phyloP scores from a whole-genome alignment of 805 yeast species.

The Suhomyces sp. region DNA sequence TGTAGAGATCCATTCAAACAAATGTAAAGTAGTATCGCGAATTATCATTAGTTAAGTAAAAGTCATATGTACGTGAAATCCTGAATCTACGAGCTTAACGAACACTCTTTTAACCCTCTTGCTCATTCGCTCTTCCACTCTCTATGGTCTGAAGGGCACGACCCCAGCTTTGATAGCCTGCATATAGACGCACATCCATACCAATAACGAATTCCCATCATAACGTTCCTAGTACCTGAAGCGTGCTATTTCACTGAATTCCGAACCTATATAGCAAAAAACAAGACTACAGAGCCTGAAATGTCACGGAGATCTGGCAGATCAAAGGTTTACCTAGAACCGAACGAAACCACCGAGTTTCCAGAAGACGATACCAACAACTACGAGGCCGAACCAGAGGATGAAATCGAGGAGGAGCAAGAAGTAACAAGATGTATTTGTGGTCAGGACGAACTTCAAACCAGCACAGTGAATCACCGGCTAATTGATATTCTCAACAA shows the following conservation, averaged over 20 bases:
- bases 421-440: conserved; percentile 45
- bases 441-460: conserved; percentile 36
- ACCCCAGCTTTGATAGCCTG: not conserved
- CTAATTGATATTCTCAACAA: conserved; percentile 23
- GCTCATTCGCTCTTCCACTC: not conserved
- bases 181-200: not conserved
- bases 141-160: not conserved
- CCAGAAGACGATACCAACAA: conserved; percentile 16
- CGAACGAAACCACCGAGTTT: conserved; percentile 9
- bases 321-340: conserved; percentile 17
- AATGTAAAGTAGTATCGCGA: no score
- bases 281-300: not conserved
- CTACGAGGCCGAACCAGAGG: conserved; percentile 22
- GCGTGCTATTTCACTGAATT: not conserved
- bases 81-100: no score
- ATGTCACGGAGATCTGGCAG: conserved; percentile 34
- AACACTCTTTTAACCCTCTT: not conserved
- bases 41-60: no score
- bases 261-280: not conserved
- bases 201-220: not conserved
- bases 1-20: not conserved
- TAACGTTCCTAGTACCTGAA: not conserved
- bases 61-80: no score
- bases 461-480: conserved; percentile 21
- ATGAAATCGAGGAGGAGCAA: conserved; percentile 33